A percentile compares a stretch with the other conserved stretches of the same genome.
Evolutionary conservation across 805 yeast genomes (phyloP).

Genomic region (Kluyveromyces siamensis): DNA sequence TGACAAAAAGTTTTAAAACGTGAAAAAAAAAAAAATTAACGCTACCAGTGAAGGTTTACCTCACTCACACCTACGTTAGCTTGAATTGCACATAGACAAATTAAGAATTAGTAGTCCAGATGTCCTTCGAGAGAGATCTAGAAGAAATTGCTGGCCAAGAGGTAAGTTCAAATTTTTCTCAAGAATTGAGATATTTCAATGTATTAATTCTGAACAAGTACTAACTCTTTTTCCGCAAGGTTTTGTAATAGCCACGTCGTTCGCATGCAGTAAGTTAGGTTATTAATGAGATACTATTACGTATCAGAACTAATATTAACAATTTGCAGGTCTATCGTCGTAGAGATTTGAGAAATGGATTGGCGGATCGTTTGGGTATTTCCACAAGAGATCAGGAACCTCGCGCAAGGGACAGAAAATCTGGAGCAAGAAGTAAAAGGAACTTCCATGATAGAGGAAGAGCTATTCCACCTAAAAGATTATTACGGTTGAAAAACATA

Average conservation of each 20-base stretch:
- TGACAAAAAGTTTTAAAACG: too few relatives aligned
- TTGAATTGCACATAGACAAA: too few relatives aligned
- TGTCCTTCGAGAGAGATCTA: slow-evolving; percentile 14
- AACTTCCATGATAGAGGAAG: not conserved
- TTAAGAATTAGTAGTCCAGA: not conserved
- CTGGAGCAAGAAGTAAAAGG: not conserved
- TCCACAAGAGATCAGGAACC: slow-evolving; percentile 5
- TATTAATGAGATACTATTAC: not conserved
- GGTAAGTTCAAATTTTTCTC: slow-evolving; percentile 7
- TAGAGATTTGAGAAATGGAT: slow-evolving; percentile 25
- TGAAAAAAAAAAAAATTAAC: too few relatives aligned
- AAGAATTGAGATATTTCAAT: not conserved
- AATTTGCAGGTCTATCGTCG: slow-evolving; percentile 22
- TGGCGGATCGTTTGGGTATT: slow-evolving; percentile 20
- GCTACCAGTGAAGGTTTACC: too few relatives aligned
- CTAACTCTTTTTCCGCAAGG: not conserved
- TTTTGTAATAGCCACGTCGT: not conserved
- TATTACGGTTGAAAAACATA: slow-evolving; percentile 14
- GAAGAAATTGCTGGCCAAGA: slow-evolving; percentile 13
- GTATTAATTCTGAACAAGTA: not conserved
- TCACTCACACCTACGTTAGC: too few relatives aligned
- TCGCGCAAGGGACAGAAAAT: not conserved
- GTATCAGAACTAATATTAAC: not conserved
- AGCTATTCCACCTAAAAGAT: slow-evolving; percentile 12
- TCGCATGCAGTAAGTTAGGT: not conserved